Conservation (phyloP, 2,329 filamentous ascomycete species). For the Fusarium sp. region DNA sequence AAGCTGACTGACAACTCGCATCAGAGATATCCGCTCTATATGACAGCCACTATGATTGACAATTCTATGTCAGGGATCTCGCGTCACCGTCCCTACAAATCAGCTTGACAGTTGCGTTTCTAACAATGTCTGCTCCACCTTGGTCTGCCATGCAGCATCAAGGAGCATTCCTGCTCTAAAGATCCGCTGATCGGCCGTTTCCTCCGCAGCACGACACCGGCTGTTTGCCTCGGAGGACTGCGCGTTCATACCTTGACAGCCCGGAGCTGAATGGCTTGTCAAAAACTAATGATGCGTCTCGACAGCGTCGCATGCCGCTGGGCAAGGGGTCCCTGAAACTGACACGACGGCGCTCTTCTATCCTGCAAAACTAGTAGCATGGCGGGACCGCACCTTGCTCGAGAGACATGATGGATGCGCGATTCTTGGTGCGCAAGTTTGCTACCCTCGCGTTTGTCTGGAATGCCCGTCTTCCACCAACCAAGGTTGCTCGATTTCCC, state of each 20-base stretch:
- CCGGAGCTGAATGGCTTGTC: not conserved
- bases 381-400: slow-evolving; percentile 8
- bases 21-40: slow-evolving; percentile 8
- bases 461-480: slow-evolving; percentile 11
- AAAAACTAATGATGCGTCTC: slow-evolving; percentile 1
- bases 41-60: slow-evolving; percentile 4
- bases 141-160: slow-evolving; percentile 2
- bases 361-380: slow-evolving; percentile 27
- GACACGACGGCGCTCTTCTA: slow-evolving; percentile 31
- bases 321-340: slow-evolving; percentile 37
- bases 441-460: not conserved
- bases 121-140: not conserved
- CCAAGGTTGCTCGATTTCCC: slow-evolving; percentile 7
- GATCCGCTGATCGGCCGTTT: not conserved
- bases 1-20: not conserved
- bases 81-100: slow-evolving; percentile 15
- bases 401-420: slow-evolving; percentile 7
- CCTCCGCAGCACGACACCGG: slow-evolving; percentile 2
- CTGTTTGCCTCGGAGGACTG: not conserved
- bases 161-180: slow-evolving; percentile 6
- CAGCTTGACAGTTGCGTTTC: slow-evolving; percentile 4
- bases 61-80: slow-evolving; percentile 7
- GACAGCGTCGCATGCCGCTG: slow-evolving; percentile 21
- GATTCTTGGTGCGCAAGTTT: slow-evolving; percentile 5
- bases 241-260: not conserved